These are phyloP conservation scores for Aspergillus sp. DNA, from an alignment of 2,329 filamentous ascomycete genomes.

Conservation along the genomic window DNA sequence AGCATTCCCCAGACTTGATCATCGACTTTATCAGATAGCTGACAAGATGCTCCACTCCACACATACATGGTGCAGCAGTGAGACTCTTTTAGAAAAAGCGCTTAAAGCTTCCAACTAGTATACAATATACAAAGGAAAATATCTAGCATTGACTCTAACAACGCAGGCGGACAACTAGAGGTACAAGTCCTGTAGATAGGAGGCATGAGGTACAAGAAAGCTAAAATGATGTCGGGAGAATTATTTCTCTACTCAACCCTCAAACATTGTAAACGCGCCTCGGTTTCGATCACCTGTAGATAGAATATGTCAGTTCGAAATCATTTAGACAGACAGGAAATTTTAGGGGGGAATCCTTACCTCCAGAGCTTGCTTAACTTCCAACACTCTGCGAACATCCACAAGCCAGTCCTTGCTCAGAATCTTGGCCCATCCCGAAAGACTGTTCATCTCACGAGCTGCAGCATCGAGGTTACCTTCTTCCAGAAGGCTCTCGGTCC, in stretches of 20 bases:
- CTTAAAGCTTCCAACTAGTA: background rate
- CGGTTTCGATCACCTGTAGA: conserved; percentile 77
- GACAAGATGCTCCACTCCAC: background rate
- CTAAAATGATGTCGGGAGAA: conserved; percentile 29
- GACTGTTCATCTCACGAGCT: conserved; percentile 89
- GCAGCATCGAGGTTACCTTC: conserved; percentile 90
- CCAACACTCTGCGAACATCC: conserved; percentile 87
- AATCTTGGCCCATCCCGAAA: conserved; percentile 93
- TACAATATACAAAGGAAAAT: conserved; percentile 23
- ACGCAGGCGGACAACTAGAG: conserved; percentile 41
- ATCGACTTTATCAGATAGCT: background rate
- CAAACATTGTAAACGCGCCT: conserved; percentile 85
- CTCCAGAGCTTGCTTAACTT: conserved; percentile 94
- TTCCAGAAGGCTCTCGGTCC: conserved; percentile 87
- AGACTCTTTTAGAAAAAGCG: too few species aligned
- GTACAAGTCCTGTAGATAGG: conserved; percentile 41
- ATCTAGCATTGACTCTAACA: conserved; percentile 44
- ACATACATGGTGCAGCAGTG: background rate
- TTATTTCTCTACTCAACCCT: conserved; percentile 66
- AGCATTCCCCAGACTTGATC: conserved; percentile 15
- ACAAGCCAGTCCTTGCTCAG: conserved; percentile 90
- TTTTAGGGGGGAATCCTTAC: conserved; percentile 58
- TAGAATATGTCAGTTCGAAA: conserved; percentile 20
- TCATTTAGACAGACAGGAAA: background rate
- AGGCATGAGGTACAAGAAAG: conserved; percentile 35